Evolutionary conservation across 164 flowering plant genomes (phyloP).

Genomic region (Taxillus chinensis): DNA sequence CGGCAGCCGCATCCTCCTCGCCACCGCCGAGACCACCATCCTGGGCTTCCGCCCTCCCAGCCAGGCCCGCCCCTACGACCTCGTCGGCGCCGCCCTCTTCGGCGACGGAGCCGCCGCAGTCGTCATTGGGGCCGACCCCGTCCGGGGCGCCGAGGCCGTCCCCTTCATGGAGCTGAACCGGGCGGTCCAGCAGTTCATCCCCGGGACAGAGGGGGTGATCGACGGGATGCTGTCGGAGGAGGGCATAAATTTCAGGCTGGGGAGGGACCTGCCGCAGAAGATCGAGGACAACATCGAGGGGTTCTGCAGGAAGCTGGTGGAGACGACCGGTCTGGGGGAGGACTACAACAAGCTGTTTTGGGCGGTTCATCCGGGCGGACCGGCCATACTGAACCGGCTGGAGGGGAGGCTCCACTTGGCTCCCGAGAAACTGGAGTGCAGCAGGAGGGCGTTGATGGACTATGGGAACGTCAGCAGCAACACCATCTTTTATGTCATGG

Average conservation of each 20-base stretch:
- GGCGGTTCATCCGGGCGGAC: constrained; percentile 80
- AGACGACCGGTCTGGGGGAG: constrained; percentile 12
- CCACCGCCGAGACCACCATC: constrained; percentile 62
- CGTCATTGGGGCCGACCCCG: constrained; percentile 42
- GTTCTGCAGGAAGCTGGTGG: constrained; percentile 51
- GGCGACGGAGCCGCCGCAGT: constrained; percentile 73
- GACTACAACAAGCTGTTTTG: constrained; percentile 54
- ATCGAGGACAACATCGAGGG: constrained; percentile 57
- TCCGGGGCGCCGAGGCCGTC: constrained; percentile 12
- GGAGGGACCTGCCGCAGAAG: constrained; percentile 58
- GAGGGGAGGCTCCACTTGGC: constrained; percentile 30
- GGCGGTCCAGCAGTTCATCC: constrained; percentile 54
- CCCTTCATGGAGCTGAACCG: constrained; percentile 55
- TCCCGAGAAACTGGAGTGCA: constrained; percentile 38
- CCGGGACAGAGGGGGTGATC: constrained; percentile 45
- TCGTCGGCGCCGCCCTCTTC: constrained; percentile 66
- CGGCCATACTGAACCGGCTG: constrained; percentile 51
- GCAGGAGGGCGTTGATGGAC: constrained; percentile 58
- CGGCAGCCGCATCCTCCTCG: constrained; percentile 49
- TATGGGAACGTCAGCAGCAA: constrained; percentile 68
- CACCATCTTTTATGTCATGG: constrained; percentile 55
- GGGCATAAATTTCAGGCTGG: constrained; percentile 60
- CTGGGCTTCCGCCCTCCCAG: constrained; percentile 61
- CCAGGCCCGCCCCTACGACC: constrained; percentile 51
- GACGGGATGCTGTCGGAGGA: constrained; percentile 50